phyloP scores from a whole-genome alignment of 306 rosid species.

The Canavalia gladiata region DNA sequence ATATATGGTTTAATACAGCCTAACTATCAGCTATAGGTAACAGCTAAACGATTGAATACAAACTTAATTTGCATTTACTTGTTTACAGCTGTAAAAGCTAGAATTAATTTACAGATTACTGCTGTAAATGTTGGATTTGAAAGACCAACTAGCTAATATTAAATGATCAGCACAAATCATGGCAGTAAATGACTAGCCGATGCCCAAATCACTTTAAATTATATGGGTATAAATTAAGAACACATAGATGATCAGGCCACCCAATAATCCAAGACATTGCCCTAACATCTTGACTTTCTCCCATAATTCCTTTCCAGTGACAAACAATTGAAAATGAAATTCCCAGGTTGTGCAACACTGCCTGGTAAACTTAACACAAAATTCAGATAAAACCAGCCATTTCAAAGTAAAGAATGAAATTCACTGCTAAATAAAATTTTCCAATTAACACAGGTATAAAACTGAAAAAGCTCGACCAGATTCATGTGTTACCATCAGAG shows the following conservation, averaged over 20 bases:
- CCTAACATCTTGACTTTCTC: not conserved
- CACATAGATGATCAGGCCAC: not conserved
- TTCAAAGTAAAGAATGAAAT: not conserved
- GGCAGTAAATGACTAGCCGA: too few species aligned
- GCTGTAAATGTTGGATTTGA: too few species aligned
- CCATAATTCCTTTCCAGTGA: not conserved
- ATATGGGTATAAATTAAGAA: not conserved
- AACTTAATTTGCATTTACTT: too few species aligned
- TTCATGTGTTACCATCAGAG: not conserved
- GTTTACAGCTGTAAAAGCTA: too few species aligned
- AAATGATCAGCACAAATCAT: too few species aligned
- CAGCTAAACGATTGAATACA: too few species aligned
- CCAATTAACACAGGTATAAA: not conserved
- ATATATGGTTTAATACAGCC: too few species aligned
- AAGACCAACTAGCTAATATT: too few species aligned
- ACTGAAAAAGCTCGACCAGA: not conserved
- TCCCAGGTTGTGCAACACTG: not conserved
- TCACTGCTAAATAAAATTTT: not conserved
- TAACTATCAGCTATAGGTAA: too few species aligned
- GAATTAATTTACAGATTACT: too few species aligned
- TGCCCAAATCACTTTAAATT: too few species aligned
- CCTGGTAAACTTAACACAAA: not conserved
- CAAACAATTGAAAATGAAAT: not conserved
- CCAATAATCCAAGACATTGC: constrained; percentile 5
- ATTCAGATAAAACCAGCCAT: not conserved